Conservation (phyloP, 495 filamentous ascomycete genomes). For the Entonaema liquescens region DNA sequence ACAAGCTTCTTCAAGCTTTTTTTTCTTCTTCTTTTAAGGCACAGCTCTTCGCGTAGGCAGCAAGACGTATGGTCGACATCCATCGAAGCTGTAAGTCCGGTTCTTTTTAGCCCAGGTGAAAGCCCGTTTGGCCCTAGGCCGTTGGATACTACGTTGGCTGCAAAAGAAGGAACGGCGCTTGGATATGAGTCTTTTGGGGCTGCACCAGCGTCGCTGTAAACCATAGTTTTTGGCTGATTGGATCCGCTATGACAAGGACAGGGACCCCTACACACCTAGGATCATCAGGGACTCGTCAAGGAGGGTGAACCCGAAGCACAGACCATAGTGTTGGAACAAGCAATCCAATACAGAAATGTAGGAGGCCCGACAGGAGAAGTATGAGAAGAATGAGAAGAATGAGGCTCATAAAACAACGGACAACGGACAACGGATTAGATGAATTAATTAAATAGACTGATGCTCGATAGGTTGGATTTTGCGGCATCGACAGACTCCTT, state of each 20-base stretch:
- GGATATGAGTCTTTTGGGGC: conserved; percentile 27
- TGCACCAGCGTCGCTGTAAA: conserved; percentile 28
- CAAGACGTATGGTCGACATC: conserved; percentile 18
- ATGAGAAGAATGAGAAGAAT: conserved; percentile 17
- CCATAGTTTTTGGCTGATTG: conserved; percentile 34
- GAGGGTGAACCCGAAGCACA: conserved; percentile 24
- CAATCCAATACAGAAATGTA: conserved; percentile 19
- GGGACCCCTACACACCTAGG: conserved; percentile 21
- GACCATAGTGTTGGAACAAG: conserved; percentile 23
- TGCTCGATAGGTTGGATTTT: conserved; percentile 1
- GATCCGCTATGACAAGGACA: conserved; percentile 33
- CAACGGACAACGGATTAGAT: neutral
- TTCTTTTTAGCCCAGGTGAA: conserved; percentile 40
- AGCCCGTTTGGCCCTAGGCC: conserved; percentile 25
- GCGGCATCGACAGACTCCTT: conserved; percentile 8
- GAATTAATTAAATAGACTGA: conserved; percentile 20
- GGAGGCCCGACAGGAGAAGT: conserved; percentile 6
- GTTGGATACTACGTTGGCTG: conserved; percentile 40
- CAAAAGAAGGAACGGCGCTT: conserved; percentile 31
- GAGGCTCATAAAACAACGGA: conserved; percentile 26
- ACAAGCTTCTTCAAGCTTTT: conserved; percentile 28
- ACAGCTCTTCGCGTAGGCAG: conserved; percentile 16
- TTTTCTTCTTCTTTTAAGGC: conserved; percentile 4
- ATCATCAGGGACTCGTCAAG: conserved; percentile 21
- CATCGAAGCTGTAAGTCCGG: conserved; percentile 35